Percentiles rank a stretch among this genome's conserved stretches.
Evolutionary conservation across 192 early-diverging fungal genomes (phyloP).

Genomic region (Thamnidium elegans): DNA sequence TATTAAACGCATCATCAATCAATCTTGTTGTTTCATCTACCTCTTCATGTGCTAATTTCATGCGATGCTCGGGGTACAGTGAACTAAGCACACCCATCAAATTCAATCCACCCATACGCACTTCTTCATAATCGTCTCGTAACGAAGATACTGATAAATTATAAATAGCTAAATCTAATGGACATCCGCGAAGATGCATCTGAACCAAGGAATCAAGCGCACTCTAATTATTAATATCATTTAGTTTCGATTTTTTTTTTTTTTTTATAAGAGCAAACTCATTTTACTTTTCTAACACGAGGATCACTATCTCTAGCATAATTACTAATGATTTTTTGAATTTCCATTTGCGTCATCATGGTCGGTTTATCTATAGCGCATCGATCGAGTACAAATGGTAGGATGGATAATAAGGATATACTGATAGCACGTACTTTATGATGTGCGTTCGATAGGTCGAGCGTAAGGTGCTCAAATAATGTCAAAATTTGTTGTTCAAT

Average conservation of each 20-base stretch:
- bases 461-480: conserved; percentile 34
- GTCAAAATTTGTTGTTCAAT: conserved; percentile 21
- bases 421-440: conserved; percentile 46
- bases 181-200: conserved; percentile 45
- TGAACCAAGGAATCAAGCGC: conserved; percentile 47
- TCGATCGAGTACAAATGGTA: conserved; percentile 35
- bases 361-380: background rate
- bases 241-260: background rate
- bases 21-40: conserved; percentile 29
- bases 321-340: conserved; percentile 48
- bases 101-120: conserved; percentile 65
- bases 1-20: conserved; percentile 72
- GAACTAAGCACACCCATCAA: conserved; percentile 51
- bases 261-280: no score
- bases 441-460: conserved; percentile 47
- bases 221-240: conserved; percentile 27
- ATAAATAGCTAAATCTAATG: conserved; percentile 55
- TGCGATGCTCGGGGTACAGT: conserved; percentile 28
- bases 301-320: conserved; percentile 50
- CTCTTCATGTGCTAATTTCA: conserved; percentile 29
- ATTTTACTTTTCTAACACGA: conserved; percentile 49
- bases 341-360: conserved; percentile 34
- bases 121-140: conserved; percentile 70
- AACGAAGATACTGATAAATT: conserved; percentile 60
- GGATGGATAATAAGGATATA: conserved; percentile 41